Base-by-base conservation (phyloP, 768 basidiomycete species). In the Leccinum imitatum region DNA sequence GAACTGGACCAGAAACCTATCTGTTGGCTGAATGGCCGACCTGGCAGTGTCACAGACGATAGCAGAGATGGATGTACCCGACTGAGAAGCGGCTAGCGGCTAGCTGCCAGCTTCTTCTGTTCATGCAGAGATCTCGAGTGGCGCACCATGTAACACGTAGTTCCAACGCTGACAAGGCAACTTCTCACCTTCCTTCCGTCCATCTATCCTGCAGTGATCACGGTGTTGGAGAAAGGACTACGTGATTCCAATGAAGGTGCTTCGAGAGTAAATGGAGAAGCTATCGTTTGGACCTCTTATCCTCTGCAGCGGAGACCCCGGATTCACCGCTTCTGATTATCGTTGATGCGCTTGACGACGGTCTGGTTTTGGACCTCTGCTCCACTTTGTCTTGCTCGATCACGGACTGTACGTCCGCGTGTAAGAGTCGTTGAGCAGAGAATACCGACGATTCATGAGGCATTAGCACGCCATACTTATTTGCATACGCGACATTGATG, bases 401-500 rank as follows among this genome's bases (percentile, higher is more conserved):
- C 95, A 98, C 70, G 95, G 95, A 1, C 77, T 98, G 13, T 97
- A 96, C 69, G 90, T 95, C 44, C 77, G 79, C 8, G 81, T 94
- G 4, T 72, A 84, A 15, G 82, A 87, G 17, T 71, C 78, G 2
- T 93, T 97, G 71, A 82, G 84, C 62, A 75, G 80, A 37, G 84
- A 95, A 58, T 96, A 95, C 78, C 87, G 44, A 73, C 64, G 46
- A 27, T 27, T 72, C 75, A 47, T 91, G 90, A 90, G 88, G 90
- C 3, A 81, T 90, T 63, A 87, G 85, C 13, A 68, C 84, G 21
- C 87, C 89, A 1, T 89, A 90, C 66, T 63, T 91, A 56, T 81
- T 91, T 65, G 90, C 90, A 6, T 89, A 86, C 67, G 87, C 86
- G 21, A 85, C 87, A 21, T 70, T 91, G 61, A 82, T 90, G 82